Conservation (phyloP, 73 alveolate species). For the Uronychia binucleata region DNA sequence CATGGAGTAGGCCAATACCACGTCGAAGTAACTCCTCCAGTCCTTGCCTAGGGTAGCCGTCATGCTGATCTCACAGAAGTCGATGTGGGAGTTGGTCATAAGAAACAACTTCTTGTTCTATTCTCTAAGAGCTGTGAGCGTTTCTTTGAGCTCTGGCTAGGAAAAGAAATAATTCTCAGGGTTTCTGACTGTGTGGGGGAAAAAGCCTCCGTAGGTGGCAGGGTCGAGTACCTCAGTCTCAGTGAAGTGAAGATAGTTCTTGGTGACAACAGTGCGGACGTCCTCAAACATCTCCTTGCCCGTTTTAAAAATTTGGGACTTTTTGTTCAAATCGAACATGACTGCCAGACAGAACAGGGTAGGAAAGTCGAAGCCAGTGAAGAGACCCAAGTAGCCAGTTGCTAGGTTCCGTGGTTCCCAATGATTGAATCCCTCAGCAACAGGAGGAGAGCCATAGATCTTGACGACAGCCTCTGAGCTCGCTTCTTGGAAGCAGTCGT, state of each 20-base stretch:
- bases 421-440: neutral
- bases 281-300: conserved; percentile 35
- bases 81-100: conserved; percentile 56
- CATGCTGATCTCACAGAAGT: conserved; percentile 36
- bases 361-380: conserved; percentile 39
- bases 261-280: conserved; percentile 23
- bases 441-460: neutral
- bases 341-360: conserved; percentile 9
- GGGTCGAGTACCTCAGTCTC: conserved; percentile 11
- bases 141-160: conserved; percentile 38
- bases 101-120: conserved; percentile 34
- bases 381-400: conserved; percentile 20
- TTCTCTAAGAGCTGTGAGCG: conserved; percentile 16
- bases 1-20: neutral
- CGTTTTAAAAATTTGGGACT: conserved; percentile 18
- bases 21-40: conserved; percentile 40
- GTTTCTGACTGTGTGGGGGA: conserved; percentile 26
- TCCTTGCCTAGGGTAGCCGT: conserved; percentile 58
- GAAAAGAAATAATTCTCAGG: conserved; percentile 19
- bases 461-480: neutral
- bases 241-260: conserved; percentile 40
- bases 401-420: neutral
- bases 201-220: conserved; percentile 43
- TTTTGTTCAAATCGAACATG: conserved; percentile 36
- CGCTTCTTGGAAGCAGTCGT: conserved; percentile 19